Conservation (phyloP, 805 yeast genomes). For the Schizosaccharomyces lindneri region DNA sequence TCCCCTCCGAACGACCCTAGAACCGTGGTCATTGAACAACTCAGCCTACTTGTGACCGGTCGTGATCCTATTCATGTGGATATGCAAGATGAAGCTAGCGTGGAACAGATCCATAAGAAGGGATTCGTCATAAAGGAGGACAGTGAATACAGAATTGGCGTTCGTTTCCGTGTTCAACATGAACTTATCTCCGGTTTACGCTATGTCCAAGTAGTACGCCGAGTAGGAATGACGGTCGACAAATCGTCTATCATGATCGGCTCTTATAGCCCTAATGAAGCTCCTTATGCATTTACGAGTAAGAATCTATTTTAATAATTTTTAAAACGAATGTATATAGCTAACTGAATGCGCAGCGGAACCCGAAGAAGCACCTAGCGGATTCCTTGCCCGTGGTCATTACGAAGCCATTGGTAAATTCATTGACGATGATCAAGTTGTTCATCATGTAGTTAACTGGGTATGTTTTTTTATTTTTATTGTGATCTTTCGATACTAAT, state of each 20-base stretch:
- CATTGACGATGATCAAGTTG: conserved; percentile 60
- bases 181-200: conserved; percentile 77
- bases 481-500: not conserved
- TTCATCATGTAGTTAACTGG: conserved; percentile 62
- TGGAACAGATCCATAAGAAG: conserved; percentile 33
- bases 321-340: not conserved
- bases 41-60: conserved; percentile 1
- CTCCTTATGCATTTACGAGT: conserved; percentile 42
- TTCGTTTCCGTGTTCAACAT: conserved; percentile 66
- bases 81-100: not conserved
- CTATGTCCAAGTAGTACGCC: conserved; percentile 62
- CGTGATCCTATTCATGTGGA: not conserved
- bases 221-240: conserved; percentile 70
- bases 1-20: conserved; percentile 42
- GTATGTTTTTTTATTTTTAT: conserved; percentile 55
- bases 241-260: conserved; percentile 64
- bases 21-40: conserved; percentile 10
- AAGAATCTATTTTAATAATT: conserved; percentile 2
- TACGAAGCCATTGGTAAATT: conserved; percentile 64
- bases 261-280: conserved; percentile 62
- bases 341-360: conserved; percentile 8
- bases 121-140: conserved; percentile 60
- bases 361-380: conserved; percentile 75
- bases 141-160: conserved; percentile 41
- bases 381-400: conserved; percentile 65